These are phyloP conservation scores for Scedosporium aurantiacum DNA, from an alignment of 2,329 filamentous ascomycete genomes.

Conservation along the genomic window DNA sequence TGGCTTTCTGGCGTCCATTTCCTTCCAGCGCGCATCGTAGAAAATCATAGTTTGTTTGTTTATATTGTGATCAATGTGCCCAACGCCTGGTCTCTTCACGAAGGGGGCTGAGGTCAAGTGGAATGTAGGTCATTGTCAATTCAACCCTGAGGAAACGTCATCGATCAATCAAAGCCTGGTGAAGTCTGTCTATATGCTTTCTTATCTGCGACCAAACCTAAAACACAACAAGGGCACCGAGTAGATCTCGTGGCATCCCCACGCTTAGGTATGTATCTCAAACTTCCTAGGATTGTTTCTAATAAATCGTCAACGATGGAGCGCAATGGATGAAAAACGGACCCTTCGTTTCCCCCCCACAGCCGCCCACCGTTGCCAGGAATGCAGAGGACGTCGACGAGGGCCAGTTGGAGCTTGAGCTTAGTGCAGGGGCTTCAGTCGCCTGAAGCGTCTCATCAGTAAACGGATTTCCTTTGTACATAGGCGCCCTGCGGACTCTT, in stretches of 20 bases:
- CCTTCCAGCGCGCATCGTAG: neutral
- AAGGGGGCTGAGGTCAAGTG: too few species aligned
- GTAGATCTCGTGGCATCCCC: neutral
- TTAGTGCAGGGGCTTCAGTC: neutral
- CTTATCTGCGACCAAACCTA: neutral
- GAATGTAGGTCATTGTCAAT: too few species aligned
- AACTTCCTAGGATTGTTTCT: neutral
- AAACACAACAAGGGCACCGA: neutral
- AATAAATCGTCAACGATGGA: too few species aligned
- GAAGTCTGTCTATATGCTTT: neutral
- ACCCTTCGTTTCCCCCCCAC: too few species aligned
- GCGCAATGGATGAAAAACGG: too few species aligned
- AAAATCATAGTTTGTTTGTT: neutral
- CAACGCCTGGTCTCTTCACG: neutral
- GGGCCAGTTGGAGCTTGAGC: too few species aligned
- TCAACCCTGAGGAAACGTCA: too few species aligned
- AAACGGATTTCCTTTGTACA: neutral
- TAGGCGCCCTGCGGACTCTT: neutral
- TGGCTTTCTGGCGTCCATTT: neutral
- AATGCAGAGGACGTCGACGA: too few species aligned
- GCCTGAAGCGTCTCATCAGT: neutral
- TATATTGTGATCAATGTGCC: neutral
- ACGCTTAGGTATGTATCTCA: neutral
- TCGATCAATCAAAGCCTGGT: too few species aligned
- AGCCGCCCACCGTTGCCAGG: too few species aligned